Percentiles rank a stretch among this genome's conserved stretches.
Evolutionary conservation across 2,329 filamentous ascomycete species (phyloP).

Genomic region (Botrytis elliptica): DNA sequence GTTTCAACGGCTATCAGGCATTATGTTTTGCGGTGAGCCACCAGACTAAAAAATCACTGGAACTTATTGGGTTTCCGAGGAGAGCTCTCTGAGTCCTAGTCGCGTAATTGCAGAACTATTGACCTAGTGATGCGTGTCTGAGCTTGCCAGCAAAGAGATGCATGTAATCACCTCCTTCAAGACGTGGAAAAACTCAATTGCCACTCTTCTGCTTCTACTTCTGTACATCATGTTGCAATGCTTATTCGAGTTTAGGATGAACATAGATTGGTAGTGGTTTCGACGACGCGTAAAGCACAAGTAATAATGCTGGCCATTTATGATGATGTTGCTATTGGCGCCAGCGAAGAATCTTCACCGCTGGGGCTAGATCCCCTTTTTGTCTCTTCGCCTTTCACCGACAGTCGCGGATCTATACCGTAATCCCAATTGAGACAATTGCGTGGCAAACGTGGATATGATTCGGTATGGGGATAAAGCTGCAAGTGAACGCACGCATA

Average conservation of each 20-base stretch:
- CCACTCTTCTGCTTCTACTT: neutral
- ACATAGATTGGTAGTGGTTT: neutral
- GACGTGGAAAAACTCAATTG: constrained; percentile 5
- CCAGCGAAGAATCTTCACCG: constrained; percentile 21
- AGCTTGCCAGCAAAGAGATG: constrained; percentile 3
- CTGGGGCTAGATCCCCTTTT: constrained; percentile 16
- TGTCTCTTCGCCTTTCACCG: constrained; percentile 20
- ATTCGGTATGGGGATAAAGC: constrained; percentile 16
- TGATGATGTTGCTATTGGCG: constrained; percentile 10
- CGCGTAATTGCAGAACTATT: neutral
- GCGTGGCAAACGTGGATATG: constrained; percentile 16
- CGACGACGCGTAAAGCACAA: neutral
- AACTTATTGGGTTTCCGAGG: neutral
- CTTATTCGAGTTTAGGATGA: neutral
- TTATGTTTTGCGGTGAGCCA: neutral
- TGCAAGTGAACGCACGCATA: constrained; percentile 21
- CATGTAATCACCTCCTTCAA: neutral
- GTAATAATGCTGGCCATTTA: constrained; percentile 1
- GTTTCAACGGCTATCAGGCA: neutral
- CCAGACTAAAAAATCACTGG: neutral
- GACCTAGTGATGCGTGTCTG: neutral
- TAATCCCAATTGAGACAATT: constrained; percentile 6
- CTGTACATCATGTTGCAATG: constrained; percentile 8
- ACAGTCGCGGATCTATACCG: constrained; percentile 8
- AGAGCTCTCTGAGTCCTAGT: neutral